A percentile compares a stretch with the other conserved stretches of the same genome.
These are phyloP conservation scores for Hydrangea macrophylla DNA, from an alignment of 148 eudicot species.

Conservation along the genomic window DNA sequence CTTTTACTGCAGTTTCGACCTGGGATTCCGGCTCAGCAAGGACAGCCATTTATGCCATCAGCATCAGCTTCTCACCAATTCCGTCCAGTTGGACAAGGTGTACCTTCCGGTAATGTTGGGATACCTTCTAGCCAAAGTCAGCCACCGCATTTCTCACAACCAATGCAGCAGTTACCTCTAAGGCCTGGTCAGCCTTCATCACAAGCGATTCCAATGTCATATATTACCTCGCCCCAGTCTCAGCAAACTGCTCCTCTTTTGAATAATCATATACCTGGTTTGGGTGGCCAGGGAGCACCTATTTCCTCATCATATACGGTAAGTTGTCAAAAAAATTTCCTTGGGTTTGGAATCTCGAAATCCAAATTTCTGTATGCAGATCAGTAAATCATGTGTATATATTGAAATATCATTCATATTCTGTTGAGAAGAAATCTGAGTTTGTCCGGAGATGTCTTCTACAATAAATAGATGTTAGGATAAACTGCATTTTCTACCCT, in stretches of 20 bases:
- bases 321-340: slow-evolving; percentile 21
- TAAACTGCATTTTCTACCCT: too few relatives aligned
- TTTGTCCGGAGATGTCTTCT: too few relatives aligned
- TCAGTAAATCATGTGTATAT: slow-evolving; percentile 3
- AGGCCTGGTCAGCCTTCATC: slow-evolving; percentile 60
- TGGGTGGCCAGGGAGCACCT: slow-evolving; percentile 61
- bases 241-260: slow-evolving; percentile 44
- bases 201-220: slow-evolving; percentile 54
- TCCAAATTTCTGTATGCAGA: neutral
- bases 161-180: slow-evolving; percentile 70
- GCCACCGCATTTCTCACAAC: slow-evolving; percentile 63
- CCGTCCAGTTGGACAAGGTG: slow-evolving; percentile 53
- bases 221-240: slow-evolving; percentile 42
- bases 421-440: too few relatives aligned
- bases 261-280: slow-evolving; percentile 40
- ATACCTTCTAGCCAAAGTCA: slow-evolving; percentile 51
- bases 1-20: slow-evolving; percentile 65
- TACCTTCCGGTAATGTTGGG: slow-evolving; percentile 33
- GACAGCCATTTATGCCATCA: slow-evolving; percentile 53
- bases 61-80: slow-evolving; percentile 48
- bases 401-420: too few relatives aligned
- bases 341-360: slow-evolving; percentile 8
- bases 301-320: slow-evolving; percentile 71
- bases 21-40: slow-evolving; percentile 54
- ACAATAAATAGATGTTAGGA: too few relatives aligned